These are phyloP conservation scores for Taphrina betulina DNA, from an alignment of 1,139 yeast species.

Conservation along the genomic window DNA sequence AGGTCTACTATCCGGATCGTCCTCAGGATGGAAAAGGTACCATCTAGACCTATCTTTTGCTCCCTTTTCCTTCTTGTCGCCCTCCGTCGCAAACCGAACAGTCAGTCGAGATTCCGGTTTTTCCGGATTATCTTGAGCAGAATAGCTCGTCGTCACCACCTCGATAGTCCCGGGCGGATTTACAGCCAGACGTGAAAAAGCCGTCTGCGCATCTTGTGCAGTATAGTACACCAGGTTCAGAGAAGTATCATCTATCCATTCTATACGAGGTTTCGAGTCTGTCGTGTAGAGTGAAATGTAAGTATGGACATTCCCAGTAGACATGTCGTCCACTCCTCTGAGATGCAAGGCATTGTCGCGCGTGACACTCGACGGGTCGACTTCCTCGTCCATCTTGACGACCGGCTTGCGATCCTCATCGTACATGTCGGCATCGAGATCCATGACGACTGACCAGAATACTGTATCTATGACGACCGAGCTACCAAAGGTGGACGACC, in stretches of 20 bases:
- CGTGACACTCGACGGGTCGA: background rate
- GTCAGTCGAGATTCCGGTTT: slow-evolving; percentile 17
- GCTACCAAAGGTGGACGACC: too few relatives aligned
- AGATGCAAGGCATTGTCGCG: slow-evolving; percentile 32
- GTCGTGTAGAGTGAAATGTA: slow-evolving; percentile 17
- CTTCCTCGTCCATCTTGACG: background rate
- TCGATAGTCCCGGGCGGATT: slow-evolving; percentile 8
- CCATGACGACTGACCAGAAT: slow-evolving; percentile 27
- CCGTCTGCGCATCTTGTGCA: slow-evolving; percentile 23
- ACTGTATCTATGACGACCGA: slow-evolving; percentile 10
- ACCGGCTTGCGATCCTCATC: slow-evolving; percentile 15
- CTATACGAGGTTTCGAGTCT: slow-evolving; percentile 20
- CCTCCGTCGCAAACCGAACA: slow-evolving; percentile 19
- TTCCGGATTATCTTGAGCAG: slow-evolving; percentile 28
- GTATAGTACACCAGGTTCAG: slow-evolving; percentile 23
- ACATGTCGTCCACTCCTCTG: slow-evolving; percentile 31
- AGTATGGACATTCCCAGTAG: slow-evolving; percentile 28
- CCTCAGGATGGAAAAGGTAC: slow-evolving; percentile 34
- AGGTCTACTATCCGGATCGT: slow-evolving; percentile 9
- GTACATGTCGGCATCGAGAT: slow-evolving; percentile 28
- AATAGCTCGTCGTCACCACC: slow-evolving; percentile 3
- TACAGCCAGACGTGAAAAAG: slow-evolving; percentile 20
- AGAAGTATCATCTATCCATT: slow-evolving; percentile 33
- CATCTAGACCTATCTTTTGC: slow-evolving; percentile 33
- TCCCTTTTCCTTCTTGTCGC: slow-evolving; percentile 30